Evolutionary conservation across 2,329 filamentous ascomycete genomes (phyloP), one percentile per base, ranked within the genome.

Genomic region (Cercospora nicotianae): DNA sequence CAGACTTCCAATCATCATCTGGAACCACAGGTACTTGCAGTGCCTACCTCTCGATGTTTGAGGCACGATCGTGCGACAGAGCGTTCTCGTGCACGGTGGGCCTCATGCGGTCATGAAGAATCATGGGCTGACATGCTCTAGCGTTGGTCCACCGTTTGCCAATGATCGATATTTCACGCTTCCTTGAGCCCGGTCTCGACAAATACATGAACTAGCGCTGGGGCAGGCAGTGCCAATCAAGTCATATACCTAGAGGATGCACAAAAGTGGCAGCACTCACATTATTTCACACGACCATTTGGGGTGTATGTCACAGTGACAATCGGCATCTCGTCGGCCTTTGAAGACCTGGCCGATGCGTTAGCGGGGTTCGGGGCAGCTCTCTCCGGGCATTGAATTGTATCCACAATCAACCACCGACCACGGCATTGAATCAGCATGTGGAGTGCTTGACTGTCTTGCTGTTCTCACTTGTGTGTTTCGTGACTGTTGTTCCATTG

Each of bases 71-170:
- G 55, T 59, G 30, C 55, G 26, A 59, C 55, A 36, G 26, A 60
- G 31, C 30, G 18, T 9, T 39, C 57, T 10, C 33, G 33, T 20
- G 13, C 39, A 36, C 20, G 18, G 26, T 39, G 58, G 13, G 18
- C 42, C 39, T 28, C 31, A 58, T 64, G 62, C 53, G 31, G 62
- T 28, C 33, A 45, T 64, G 62, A 36, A 64, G 62, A 64, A 64
- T 57, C 62, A 58, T n/a, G 20, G 10, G 13, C 9, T 18, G 13
- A 57, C 48, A 39, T 64, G 18, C 48, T n/a, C 33, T 64, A 58
- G 62, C 48, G 45, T 28, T 13, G 18, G 7, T 9, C 36, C 30
- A 28, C 13, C n/a, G 18, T 3, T 8, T 39, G 30, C 62, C 45
- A 64, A 57, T 58, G n/a, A 64, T 5, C 20, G 39, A n/a, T 20